phyloP scores from a whole-genome alignment of 345 rosid species.

The Salix koriyanagi region DNA sequence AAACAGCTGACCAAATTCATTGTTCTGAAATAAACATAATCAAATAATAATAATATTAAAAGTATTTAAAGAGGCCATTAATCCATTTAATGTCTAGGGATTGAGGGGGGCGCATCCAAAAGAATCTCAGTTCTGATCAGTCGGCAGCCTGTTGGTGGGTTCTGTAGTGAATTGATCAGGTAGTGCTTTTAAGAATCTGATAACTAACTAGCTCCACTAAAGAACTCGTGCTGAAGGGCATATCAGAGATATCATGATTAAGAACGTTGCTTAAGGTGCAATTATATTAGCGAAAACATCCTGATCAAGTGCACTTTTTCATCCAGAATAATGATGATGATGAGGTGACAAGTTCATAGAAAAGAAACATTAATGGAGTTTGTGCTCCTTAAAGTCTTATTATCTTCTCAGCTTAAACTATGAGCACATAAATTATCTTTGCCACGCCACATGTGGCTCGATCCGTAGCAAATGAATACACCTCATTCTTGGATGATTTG shows the following conservation, averaged over 20 bases:
- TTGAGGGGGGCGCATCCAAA: neutral
- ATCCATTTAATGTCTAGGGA: neutral
- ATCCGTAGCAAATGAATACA: neutral
- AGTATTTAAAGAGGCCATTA: neutral
- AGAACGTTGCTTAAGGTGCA: slow-evolving; percentile 27
- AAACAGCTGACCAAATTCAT: neutral
- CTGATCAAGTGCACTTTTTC: neutral
- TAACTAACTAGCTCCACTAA: slow-evolving; percentile 1
- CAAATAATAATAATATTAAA: neutral
- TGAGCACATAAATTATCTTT: neutral
- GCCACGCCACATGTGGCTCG: neutral
- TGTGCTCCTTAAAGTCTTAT: neutral
- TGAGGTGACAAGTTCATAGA: neutral
- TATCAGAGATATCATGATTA: slow-evolving; percentile 15
- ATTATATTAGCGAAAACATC: slow-evolving; percentile 20
- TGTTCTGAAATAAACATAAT: neutral
- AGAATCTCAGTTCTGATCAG: neutral
- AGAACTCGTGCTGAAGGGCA: slow-evolving; percentile 16
- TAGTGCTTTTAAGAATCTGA: neutral
- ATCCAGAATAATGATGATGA: neutral
- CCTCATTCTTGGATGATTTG: neutral
- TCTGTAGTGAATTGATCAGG: neutral
- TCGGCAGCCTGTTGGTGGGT: neutral
- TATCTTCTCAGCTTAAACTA: neutral
- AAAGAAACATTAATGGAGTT: neutral